Base-by-base conservation (phyloP, 768 basidiomycete genomes). In the Tulasnella sp. region DNA sequence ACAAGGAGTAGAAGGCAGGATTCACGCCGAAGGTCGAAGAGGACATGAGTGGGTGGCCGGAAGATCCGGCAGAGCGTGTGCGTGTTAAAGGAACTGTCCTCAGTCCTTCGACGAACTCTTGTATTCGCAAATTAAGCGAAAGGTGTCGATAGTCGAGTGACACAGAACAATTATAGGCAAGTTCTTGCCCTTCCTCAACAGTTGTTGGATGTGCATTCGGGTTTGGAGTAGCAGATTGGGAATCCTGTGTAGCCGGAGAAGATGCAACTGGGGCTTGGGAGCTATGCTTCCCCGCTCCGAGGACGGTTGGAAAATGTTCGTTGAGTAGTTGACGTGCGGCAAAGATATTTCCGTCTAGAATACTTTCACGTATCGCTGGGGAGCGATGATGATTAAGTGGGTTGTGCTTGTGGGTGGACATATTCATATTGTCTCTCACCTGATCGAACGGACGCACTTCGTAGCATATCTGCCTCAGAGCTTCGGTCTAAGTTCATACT, bases 61-160 rank as follows among this genome's bases (percentile, higher is more conserved):
- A 45, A 19, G 56, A 51, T 10, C 19, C 22, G 22, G 25, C 24
- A 11, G 29, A 34, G 24, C 24, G 30, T 3, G 55, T 49, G 29
- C 51, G 53, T 1, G 72, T 71, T 17, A 89, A 75, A 2, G 87
- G 85, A 11, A 78, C 68, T 2, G 85, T 85, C 27, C 91, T 81
- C 63, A 89, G 82, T 21, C 83, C 78, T 70, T 97, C 93, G 66
- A 88, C 83, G 72, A 96, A 97, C 1, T 81, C 80, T 43, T 87
- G 83, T 49, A 96, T 87, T 51, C 84, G 85, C 41, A 97, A 81
- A 67, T 96, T 92, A 62, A 97, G 78, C 17, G 75, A 73, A 53
- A 94, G 76, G 65, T 92, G 88, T 1, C 74, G 69, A n/a, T 91
- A 85, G 49, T 84, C 76, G 25, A 83, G 75, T 4, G 90, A 84